Conservation (phyloP, 495 filamentous ascomycete genomes). For the Chlorociboria aeruginascens region DNA sequence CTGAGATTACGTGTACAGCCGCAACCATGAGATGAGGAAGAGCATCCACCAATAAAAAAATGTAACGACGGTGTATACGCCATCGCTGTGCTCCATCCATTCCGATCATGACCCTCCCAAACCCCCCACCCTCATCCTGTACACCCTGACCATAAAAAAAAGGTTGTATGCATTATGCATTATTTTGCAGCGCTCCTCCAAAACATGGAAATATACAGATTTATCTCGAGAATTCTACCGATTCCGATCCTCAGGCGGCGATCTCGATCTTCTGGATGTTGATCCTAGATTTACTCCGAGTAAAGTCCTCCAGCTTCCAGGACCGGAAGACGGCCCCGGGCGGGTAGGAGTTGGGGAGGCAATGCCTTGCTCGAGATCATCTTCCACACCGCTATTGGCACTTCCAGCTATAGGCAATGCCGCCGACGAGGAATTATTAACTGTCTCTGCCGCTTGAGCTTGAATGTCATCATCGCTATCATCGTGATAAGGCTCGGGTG, state of each 20-base stretch:
- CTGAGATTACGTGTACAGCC: conserved; percentile 12
- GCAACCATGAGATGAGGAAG: not conserved
- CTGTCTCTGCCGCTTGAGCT: conserved; percentile 24
- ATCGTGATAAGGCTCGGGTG: conserved; percentile 37
- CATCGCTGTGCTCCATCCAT: conserved; percentile 19
- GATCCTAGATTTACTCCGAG: conserved; percentile 14
- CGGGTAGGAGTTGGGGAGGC: conserved; percentile 1
- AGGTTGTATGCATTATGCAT: not conserved
- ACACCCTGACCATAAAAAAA: conserved; percentile 10
- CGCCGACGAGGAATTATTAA: conserved; percentile 35
- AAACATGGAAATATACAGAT: not conserved
- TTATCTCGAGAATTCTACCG: not conserved
- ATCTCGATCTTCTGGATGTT: conserved; percentile 4
- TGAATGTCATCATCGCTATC: conserved; percentile 38
- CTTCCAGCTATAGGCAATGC: conserved; percentile 19
- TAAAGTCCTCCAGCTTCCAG: conserved; percentile 14
- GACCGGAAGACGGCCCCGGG: not conserved
- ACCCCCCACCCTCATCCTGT: conserved; percentile 6
- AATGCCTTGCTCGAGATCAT: conserved; percentile 15
- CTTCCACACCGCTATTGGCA: not conserved
- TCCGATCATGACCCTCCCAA: conserved; percentile 4
- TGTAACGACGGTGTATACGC: conserved; percentile 18
- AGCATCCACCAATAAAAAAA: conserved; percentile 1
- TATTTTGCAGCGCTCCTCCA: not conserved
- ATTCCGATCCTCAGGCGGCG: conserved; percentile 13